Evolutionary conservation across 2,329 filamentous ascomycete genomes (phyloP).

Genomic region (Paraphaeosphaeria sporulosa): DNA sequence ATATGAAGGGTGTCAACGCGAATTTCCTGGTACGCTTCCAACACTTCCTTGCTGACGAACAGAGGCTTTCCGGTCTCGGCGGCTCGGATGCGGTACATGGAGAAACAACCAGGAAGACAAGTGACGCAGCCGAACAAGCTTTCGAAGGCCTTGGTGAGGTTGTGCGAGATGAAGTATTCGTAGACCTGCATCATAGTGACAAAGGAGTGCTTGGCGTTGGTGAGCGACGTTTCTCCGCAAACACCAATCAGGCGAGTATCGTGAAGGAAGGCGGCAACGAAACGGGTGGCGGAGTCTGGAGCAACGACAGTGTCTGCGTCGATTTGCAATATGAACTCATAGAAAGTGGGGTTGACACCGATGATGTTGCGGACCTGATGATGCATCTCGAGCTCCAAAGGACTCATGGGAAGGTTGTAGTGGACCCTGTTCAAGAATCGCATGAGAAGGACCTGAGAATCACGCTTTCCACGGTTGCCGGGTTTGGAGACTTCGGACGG

Average conservation of each 20-base stretch:
- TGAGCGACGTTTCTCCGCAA: constrained; percentile 92
- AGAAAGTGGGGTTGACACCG: constrained; percentile 97
- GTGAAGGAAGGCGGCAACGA: constrained; percentile 88
- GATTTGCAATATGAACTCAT: constrained; percentile 95
- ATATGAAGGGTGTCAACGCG: constrained; percentile 98
- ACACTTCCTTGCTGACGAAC: constrained; percentile 91
- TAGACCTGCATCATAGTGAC: constrained; percentile 99
- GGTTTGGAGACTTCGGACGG: constrained; percentile 75
- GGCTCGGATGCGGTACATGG: constrained; percentile 96
- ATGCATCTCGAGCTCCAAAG: constrained; percentile 96
- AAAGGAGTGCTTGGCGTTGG: constrained; percentile 90
- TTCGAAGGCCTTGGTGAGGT: constrained; percentile 95
- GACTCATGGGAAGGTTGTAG: constrained; percentile 96
- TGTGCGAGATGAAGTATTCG: constrained; percentile 99
- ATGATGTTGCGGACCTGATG: constrained; percentile 99
- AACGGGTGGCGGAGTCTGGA: constrained; percentile 85
- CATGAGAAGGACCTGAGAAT: constrained; percentile 98
- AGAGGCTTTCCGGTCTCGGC: constrained; percentile 94
- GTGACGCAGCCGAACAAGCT: constrained; percentile 97
- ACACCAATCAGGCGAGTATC: constrained; percentile 93
- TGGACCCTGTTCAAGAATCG: constrained; percentile 98
- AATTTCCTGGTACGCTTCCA: constrained; percentile 87
- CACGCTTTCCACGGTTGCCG: constrained; percentile 98
- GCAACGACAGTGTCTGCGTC: constrained; percentile 97
- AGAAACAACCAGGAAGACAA: constrained; percentile 97